These are phyloP conservation scores for Leavenworthia alabamica DNA, from an alignment of 345 rosid species.

Conservation along the genomic window DNA sequence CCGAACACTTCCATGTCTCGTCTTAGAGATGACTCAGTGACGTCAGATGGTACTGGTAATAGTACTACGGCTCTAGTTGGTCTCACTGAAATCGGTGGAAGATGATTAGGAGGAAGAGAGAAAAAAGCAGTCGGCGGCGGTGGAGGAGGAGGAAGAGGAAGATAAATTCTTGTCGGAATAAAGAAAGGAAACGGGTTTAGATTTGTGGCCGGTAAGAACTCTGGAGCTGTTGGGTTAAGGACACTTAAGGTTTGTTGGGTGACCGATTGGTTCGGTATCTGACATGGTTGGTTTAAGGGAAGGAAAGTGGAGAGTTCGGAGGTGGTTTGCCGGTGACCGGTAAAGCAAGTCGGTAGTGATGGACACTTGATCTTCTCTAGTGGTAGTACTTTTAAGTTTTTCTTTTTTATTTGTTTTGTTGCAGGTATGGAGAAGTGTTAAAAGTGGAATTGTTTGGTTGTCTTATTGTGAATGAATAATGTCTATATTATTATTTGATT, in stretches of 20 bases:
- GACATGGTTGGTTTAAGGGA: conserved; percentile 19
- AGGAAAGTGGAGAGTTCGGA: neutral
- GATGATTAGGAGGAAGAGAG: neutral
- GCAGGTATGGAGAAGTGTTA: too few relatives aligned
- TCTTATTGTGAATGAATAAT: too few relatives aligned
- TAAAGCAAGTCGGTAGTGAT: too few relatives aligned
- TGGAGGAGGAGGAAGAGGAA: too few relatives aligned
- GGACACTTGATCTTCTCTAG: too few relatives aligned
- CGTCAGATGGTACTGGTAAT: conserved; percentile 42
- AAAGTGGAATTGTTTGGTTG: too few relatives aligned
- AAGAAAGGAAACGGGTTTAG: conserved; percentile 17
- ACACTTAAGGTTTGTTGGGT: conserved; percentile 23
- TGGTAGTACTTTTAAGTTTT: too few relatives aligned
- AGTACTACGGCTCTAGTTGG: conserved; percentile 61
- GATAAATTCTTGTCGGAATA: too few relatives aligned
- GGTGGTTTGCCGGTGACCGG: conserved; percentile 8
- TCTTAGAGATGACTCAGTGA: conserved; percentile 51
- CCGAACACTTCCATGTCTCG: conserved; percentile 75
- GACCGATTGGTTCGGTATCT: neutral
- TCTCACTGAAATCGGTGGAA: conserved; percentile 39
- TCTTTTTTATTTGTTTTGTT: too few relatives aligned
- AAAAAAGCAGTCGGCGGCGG: too few relatives aligned
- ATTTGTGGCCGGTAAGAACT: conserved; percentile 47
- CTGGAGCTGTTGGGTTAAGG: conserved; percentile 52
- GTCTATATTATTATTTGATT: too few relatives aligned